These are phyloP conservation scores for Verticillium dahliae DNA, from an alignment of 2,329 filamentous ascomycete genomes.

Conservation along the genomic window DNA sequence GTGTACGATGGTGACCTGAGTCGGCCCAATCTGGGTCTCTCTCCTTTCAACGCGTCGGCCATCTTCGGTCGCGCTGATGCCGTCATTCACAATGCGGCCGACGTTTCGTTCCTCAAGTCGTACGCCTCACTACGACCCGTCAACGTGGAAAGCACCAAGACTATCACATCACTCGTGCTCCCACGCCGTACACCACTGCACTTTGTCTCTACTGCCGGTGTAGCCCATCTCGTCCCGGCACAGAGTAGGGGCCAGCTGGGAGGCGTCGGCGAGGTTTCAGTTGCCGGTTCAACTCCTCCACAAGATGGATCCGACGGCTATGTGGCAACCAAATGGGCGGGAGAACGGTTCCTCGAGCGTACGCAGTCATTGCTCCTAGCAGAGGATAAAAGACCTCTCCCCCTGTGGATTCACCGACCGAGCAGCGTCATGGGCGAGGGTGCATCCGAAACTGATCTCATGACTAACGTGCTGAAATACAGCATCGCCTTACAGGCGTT, in stretches of 20 bases:
- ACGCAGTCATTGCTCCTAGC: no score
- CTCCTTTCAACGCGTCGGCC: background rate
- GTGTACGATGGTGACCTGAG: conserved; percentile 29
- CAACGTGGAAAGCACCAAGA: conserved; percentile 21
- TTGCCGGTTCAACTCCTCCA: no score
- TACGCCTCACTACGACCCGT: conserved; percentile 18
- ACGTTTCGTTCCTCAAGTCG: conserved; percentile 22
- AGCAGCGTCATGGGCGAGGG: no score
- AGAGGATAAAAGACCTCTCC: no score
- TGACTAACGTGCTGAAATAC: no score
- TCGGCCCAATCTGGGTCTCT: conserved; percentile 28
- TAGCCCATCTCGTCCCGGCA: conserved; percentile 12
- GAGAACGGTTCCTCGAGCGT: no score
- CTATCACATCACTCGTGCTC: conserved; percentile 17
- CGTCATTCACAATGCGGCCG: conserved; percentile 44
- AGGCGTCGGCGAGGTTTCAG: no score
- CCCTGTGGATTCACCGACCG: no score
- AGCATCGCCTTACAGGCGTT: no score
- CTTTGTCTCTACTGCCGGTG: conserved; percentile 25
- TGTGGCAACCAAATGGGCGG: no score
- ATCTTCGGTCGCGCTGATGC: conserved; percentile 21
- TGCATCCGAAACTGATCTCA: no score
- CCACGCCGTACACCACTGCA: conserved; percentile 24
- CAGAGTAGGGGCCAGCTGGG: background rate
- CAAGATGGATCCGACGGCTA: no score